phyloP scores from a whole-genome alignment of 2,329 filamentous ascomycete species.

The Nannizziopsis barbatae region DNA sequence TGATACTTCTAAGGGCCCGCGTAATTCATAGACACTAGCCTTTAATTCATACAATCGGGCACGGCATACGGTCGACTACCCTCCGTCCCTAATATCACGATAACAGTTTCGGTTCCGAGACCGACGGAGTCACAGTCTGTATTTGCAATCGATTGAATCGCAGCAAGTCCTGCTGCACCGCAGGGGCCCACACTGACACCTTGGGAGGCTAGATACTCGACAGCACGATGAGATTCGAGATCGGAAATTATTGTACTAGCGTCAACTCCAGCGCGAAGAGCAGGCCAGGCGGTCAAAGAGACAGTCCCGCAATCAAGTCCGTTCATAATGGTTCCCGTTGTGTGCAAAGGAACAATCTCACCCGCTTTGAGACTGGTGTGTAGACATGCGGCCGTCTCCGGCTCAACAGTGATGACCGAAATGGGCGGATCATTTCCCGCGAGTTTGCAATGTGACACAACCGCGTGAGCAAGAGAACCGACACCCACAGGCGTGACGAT shows the following conservation, averaged over 20 bases:
- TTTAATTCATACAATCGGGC: neutral
- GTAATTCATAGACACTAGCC: too few relatives aligned
- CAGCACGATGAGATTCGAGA: constrained; percentile 49
- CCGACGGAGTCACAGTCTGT: constrained; percentile 24
- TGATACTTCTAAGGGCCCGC: too few relatives aligned
- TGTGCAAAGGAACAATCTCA: constrained; percentile 41
- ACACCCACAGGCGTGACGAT: constrained; percentile 60
- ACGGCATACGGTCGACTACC: constrained; percentile 44
- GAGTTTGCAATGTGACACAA: constrained; percentile 53
- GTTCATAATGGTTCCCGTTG: constrained; percentile 57
- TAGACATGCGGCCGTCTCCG: constrained; percentile 50
- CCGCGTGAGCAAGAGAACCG: constrained; percentile 60
- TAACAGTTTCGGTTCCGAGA: constrained; percentile 41
- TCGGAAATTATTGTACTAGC: constrained; percentile 52
- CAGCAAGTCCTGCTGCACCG: constrained; percentile 47
- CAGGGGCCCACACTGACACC: constrained; percentile 50
- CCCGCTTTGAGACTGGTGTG: constrained; percentile 40
- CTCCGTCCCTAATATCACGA: constrained; percentile 59
- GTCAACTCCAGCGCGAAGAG: constrained; percentile 49
- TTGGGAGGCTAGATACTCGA: constrained; percentile 41
- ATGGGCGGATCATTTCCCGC: constrained; percentile 20
- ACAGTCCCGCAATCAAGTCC: constrained; percentile 64
- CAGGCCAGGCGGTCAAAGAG: constrained; percentile 53
- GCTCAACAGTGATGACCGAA: constrained; percentile 56
- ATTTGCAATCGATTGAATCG: constrained; percentile 41